Evolutionary conservation across 2,329 filamentous ascomycete species (phyloP), one percentile per base, ranked within the genome.

Genomic region (Aureobasidium sp.): DNA sequence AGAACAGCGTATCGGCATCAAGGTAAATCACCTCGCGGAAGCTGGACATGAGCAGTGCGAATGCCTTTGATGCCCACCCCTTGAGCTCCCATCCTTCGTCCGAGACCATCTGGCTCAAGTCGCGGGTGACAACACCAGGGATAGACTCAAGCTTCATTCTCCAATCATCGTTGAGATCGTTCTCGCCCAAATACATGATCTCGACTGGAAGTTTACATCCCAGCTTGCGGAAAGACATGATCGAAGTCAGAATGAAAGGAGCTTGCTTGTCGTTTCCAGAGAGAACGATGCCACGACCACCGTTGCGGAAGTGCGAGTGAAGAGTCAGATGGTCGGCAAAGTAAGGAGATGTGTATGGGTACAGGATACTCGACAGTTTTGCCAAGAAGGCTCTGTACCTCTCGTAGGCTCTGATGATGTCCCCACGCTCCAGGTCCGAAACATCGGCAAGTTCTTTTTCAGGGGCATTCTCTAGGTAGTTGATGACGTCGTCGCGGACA

Each of bases 21-120:
- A 80, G 76, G 63, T 79, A 78, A 44, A 79, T 76, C 55, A 73
- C 74, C 65, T 80, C 77, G 8, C 76, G 75, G 67, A 79, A 80
- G 41, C 74, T 77, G 1, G 77, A 79, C 62, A 78, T 67, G 5
- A 80, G 67, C 27, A 79, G 77, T 2, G 77, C 77, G 48, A 77
- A 79, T 1, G 78, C 76, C 64, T 80, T 80, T 25, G 74, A 75
- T 0, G 77, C 77, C 76, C 76, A 79, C 5, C 77, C 77, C 71
- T 72, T 66, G 50, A 79, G 67, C 44, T 70, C 71, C 77, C 77
- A 80, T n/a, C 76, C 76, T 27, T 71, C 68, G 32, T 78, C 76
- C 39, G 75, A 72, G 9, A 79, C 73, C 76, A 80, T 79, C 37
- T 72, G 71, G n/a, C 72, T 72, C 42, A 79, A 70, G 61, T 80